phyloP scores from a whole-genome alignment of 129 eudicot genomes.

The Dittrichia graveolens region DNA sequence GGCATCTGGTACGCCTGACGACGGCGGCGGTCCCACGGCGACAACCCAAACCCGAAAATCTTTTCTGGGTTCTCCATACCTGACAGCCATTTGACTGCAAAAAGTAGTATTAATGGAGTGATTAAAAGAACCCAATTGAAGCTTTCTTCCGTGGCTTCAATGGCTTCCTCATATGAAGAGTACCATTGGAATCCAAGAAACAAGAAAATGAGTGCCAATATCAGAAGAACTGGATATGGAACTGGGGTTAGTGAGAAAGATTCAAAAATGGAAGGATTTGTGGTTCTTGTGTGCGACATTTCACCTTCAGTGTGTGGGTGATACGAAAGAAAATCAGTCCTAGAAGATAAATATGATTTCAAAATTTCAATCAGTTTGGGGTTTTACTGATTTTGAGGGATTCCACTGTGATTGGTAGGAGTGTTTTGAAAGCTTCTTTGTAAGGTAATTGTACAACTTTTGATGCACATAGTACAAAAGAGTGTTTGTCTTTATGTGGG shows the following conservation, averaged over 20 bases:
- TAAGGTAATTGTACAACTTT: conserved; percentile 9
- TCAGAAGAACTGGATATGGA: conserved; percentile 77
- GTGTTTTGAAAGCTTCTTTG: conserved; percentile 23
- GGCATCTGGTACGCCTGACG: conserved; percentile 35
- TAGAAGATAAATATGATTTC: background rate
- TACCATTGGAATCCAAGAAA: conserved; percentile 78
- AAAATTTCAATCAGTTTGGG: conserved; percentile 10
- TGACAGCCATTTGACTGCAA: conserved; percentile 73
- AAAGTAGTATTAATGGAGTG: conserved; percentile 60
- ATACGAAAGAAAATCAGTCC: background rate
- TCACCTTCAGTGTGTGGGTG: conserved; percentile 23
- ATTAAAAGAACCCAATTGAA: conserved; percentile 69
- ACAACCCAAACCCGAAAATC: conserved; percentile 46
- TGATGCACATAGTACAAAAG: background rate
- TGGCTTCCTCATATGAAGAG: conserved; percentile 62
- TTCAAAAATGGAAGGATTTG: conserved; percentile 56
- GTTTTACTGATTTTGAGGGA: conserved; percentile 26
- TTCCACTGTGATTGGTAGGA: conserved; percentile 30
- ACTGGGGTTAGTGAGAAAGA: conserved; percentile 69
- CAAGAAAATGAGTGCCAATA: conserved; percentile 57
- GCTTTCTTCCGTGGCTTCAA: conserved; percentile 65
- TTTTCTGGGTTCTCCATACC: conserved; percentile 51
- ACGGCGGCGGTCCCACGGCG: conserved; percentile 53
- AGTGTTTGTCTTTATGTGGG: background rate
- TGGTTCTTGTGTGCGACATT: conserved; percentile 52